A percentile compares a stretch with the other conserved stretches of the same genome.
Conservation (phyloP, 495 filamentous ascomycete species). For the Aspergillus avenaceus region DNA sequence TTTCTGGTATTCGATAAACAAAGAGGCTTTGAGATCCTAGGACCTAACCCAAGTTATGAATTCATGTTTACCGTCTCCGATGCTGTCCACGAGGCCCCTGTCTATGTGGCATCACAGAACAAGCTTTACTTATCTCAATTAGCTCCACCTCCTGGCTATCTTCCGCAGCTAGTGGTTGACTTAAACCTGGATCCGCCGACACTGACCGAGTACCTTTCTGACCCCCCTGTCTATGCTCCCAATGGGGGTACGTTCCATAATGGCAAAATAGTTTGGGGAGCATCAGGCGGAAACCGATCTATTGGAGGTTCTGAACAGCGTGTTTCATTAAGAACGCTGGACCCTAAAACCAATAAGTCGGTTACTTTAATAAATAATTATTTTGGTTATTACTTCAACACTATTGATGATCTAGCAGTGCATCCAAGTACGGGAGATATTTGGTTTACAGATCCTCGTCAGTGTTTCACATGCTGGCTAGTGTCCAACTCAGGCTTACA, state of each 20-base stretch:
- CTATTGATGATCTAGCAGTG: slow-evolving; percentile 21
- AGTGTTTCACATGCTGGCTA: no score
- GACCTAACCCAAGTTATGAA: slow-evolving; percentile 24
- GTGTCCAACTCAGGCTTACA: background rate
- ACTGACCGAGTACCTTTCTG: slow-evolving; percentile 24
- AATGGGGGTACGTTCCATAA: slow-evolving; percentile 26
- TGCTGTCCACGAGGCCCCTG: slow-evolving; percentile 37
- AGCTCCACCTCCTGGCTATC: slow-evolving; percentile 23
- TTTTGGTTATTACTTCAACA: slow-evolving; percentile 28
- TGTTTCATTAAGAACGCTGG: slow-evolving; percentile 17
- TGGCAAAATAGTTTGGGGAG: slow-evolving; percentile 23
- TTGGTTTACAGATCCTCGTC: slow-evolving; percentile 44
- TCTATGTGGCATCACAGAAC: slow-evolving; percentile 35
- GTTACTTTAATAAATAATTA: slow-evolving; percentile 25
- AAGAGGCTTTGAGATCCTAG: slow-evolving; percentile 30
- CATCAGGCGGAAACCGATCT: slow-evolving; percentile 20
- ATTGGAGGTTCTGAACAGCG: slow-evolving; percentile 22
- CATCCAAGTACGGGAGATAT: slow-evolving; percentile 34
- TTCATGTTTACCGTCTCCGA: slow-evolving; percentile 25
- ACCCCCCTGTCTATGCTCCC: slow-evolving; percentile 32
- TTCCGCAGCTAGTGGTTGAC: slow-evolving; percentile 29
- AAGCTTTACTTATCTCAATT: slow-evolving; percentile 29
- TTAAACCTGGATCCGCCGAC: slow-evolving; percentile 31
- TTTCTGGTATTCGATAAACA: slow-evolving; percentile 35
- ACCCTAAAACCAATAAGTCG: slow-evolving; percentile 26